Evolutionary conservation across 192 early-diverging fungal genomes (phyloP).

Genomic region (Gonapodya prolifera): DNA sequence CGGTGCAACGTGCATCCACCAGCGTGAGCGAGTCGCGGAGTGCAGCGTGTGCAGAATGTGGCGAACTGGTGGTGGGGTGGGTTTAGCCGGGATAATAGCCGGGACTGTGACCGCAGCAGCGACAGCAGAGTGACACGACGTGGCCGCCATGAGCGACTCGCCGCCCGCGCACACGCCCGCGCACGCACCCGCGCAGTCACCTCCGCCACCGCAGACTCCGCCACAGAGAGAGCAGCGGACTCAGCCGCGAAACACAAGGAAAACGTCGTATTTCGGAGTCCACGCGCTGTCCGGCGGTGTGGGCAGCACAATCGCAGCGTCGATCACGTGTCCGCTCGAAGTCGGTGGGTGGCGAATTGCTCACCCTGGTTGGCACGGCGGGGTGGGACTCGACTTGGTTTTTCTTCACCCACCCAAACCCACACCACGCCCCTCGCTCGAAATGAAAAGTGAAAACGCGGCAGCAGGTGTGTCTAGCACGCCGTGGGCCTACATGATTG

Average conservation of each 20-base stretch:
- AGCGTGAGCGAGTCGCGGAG: too few species aligned
- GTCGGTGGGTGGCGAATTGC: constrained; percentile 23
- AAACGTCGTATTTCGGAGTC: neutral
- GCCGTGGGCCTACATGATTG: constrained; percentile 12
- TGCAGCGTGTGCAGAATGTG: neutral
- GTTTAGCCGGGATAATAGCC: too few species aligned
- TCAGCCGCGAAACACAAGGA: too few species aligned
- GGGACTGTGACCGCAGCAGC: too few species aligned
- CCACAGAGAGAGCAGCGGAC: too few species aligned
- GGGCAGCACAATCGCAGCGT: constrained; percentile 56
- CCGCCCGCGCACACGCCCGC: too few species aligned
- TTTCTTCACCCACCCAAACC: neutral
- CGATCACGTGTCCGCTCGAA: constrained; percentile 82
- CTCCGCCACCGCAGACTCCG: too few species aligned
- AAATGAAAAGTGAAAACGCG: constrained; percentile 60
- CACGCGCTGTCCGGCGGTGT: constrained; percentile 32
- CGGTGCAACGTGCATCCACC: neutral
- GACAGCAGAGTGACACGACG: too few species aligned
- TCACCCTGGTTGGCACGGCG: too few species aligned
- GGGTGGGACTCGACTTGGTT: neutral
- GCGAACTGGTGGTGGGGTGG: neutral
- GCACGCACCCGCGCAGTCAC: too few species aligned
- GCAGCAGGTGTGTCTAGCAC: constrained; percentile 51
- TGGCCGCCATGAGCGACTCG: too few species aligned
- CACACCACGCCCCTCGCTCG: neutral